Evolutionary conservation across 768 basidiomycete genomes (phyloP), one percentile per base, ranked within the genome.

Genomic region (Mycena vulgaris): DNA sequence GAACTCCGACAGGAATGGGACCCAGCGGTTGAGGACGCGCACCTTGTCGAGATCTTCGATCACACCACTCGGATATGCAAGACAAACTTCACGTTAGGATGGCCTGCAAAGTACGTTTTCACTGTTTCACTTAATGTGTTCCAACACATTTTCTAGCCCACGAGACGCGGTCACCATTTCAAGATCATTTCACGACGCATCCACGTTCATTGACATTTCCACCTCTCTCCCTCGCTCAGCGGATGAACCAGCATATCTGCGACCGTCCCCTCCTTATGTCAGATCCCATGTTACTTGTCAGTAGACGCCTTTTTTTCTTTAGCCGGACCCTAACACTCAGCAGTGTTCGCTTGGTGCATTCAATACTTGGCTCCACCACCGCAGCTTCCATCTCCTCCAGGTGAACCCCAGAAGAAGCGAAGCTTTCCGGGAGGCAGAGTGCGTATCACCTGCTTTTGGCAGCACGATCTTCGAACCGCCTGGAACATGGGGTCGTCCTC

Each of bases 101-200:
- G 97, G 97, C 97, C 97, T 65, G 96, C 96, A 65, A 96, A 93
- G 96, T 97, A 77, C 76, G 95, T 87, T n/a, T 21, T n/a, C 47
- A 51, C 42, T 37, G 49, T 16, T 64, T 61, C 56, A 5, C 45
- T 27, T 37, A 48, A 7, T 69, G 25, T 70, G 19, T 66, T 68
- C 74, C 37, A 74, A 72, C 64, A 27, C 17, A n/a, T 53, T 53
- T 61, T 30, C 68, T n/a, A 97, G 95, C 77, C 97, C 97, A 5
- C 87, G 97, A 74, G 97, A 99, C 76, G 91, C 96, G 17, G 93
- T 99, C 48, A 97, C 95, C 19, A 97, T 99, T 75, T 94, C 95
- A 51, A 90, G 94, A 68, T 90, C 94, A 40, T 91, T 94, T 76
- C 87, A 91, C 71, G 95, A 98, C 78, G 79, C 92, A 31, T 87